Base-by-base conservation (phyloP, 768 basidiomycete species). In the Pisolithus sp. region DNA sequence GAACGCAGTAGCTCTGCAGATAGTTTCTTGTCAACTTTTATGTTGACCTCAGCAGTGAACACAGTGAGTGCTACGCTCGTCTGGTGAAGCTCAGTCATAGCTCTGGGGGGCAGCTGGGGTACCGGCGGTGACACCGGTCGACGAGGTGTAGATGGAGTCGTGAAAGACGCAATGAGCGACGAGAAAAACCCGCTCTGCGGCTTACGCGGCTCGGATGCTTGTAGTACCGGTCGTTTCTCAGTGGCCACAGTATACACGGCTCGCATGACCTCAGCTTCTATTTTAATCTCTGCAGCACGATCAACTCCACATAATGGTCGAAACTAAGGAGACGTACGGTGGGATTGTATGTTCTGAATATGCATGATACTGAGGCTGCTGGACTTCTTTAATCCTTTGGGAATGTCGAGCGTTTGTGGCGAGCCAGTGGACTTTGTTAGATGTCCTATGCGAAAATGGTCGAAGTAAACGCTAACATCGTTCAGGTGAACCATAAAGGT, bases 401-500 rank as follows among this genome's bases (percentile, higher is more conserved):
- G 82, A 37, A 89, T 60, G 3, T 69, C 71, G 9, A 88, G 56
- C 7, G 70, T 61, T 57, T 73, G 76, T 2, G 83, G 72, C 12
- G 72, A 49, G 2, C 83, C 83, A 26, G 76, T 63, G 2, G 76
- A 73, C 69, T 92, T 94, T 47, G 73, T 76, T 50, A 94, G 65
- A 38, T 74, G 76, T 5, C 81, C 80, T 5, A 93, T 74, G 34
- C 85, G 74, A 61, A 84, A 79, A 55, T 85, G 85, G 61, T 98
- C 85, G 39, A 96, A 81, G 66, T 80, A 91, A 24, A 98, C 81
- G 57, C 81, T 82, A 52, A 97, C 80, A 66, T 86, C 77, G 10
- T 73, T 72, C 9, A 99, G 76, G 53, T 83, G 77, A 10, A 78
- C 73, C 86, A 96, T 97, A 71, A 99, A 99, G 0, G 93, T 93